These are phyloP conservation scores for Ganoderma sinense DNA, from an alignment of 1,284 basidiomycete species.

Conservation along the genomic window DNA sequence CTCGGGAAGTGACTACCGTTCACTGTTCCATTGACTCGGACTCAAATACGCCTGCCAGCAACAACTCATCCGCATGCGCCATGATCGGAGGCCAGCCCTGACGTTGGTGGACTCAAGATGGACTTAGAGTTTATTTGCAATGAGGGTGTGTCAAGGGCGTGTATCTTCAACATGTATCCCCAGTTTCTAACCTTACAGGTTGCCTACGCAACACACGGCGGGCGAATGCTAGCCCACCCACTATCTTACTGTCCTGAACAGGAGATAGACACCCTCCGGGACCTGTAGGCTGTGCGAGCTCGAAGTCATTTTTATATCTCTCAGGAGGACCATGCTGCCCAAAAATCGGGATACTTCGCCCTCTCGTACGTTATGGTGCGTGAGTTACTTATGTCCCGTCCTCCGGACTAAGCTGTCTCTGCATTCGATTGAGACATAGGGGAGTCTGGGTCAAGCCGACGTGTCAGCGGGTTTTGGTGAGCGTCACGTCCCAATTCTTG, in stretches of 20 bases:
- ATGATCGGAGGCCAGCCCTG: no score
- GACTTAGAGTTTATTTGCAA: slow-evolving; percentile 38
- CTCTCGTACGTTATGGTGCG: neutral
- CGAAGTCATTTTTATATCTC: neutral
- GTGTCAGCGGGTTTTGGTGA: no score
- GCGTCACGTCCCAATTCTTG: no score
- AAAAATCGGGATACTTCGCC: neutral
- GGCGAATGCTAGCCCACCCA: neutral
- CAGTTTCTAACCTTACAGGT: neutral
- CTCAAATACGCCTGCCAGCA: no score
- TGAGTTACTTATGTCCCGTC: no score
- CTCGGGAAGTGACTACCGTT: no score
- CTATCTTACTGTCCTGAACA: slow-evolving; percentile 7
- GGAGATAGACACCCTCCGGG: slow-evolving; percentile 49
- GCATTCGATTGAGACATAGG: neutral
- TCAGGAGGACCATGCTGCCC: neutral
- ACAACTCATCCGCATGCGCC: no score
- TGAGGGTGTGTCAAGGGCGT: slow-evolving; percentile 38
- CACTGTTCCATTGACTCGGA: no score
- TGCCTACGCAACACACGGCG: neutral
- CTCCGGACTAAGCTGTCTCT: no score
- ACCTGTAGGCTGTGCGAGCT: slow-evolving; percentile 28
- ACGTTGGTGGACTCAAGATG: no score
- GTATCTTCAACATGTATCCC: neutral
- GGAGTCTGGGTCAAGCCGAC: no score